Evolutionary conservation across 2,329 filamentous ascomycete genomes (phyloP).

Genomic region (Penicillium hesseltinei): DNA sequence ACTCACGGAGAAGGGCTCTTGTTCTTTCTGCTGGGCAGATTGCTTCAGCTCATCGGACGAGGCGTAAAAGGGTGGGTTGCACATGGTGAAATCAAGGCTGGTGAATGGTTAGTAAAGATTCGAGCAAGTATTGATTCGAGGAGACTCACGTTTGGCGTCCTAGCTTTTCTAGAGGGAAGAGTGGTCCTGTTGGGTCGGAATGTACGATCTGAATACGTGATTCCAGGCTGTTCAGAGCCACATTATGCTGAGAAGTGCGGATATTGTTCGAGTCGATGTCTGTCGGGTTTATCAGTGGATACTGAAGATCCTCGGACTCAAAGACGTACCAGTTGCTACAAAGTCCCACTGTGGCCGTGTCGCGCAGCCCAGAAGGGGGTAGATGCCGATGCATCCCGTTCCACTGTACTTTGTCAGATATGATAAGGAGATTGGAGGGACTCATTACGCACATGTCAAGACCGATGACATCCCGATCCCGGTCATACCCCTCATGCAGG

Average conservation of each 20-base stretch:
- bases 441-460: conserved; percentile 63
- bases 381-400: conserved; percentile 88
- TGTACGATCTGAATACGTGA: conserved; percentile 63
- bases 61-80: conserved; percentile 92
- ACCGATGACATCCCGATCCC: conserved; percentile 60
- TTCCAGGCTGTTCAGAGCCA: conserved; percentile 63
- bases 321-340: conserved; percentile 57
- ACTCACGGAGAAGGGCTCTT: conserved; percentile 67
- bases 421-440: not conserved
- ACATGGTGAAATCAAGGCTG: conserved; percentile 80
- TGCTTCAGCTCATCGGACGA: conserved; percentile 66
- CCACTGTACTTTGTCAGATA: conserved; percentile 52
- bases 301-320: not conserved
- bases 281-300: conserved; percentile 12
- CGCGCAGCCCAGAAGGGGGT: conserved; percentile 74
- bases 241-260: conserved; percentile 64
- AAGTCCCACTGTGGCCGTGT: conserved; percentile 71
- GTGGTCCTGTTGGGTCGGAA: conserved; percentile 49
- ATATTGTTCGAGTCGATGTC: conserved; percentile 76
- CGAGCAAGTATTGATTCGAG: not conserved
- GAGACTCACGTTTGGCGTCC: conserved; percentile 24
- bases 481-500: conserved; percentile 52
- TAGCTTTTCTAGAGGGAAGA: conserved; percentile 63
- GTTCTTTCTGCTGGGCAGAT: conserved; percentile 64
- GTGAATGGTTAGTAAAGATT: conserved; percentile 7